A percentile compares a stretch with the other conserved stretches of the same genome.
These are phyloP conservation scores for Heliosperma pusillum DNA, from an alignment of 148 eudicot species.

Conservation along the genomic window DNA sequence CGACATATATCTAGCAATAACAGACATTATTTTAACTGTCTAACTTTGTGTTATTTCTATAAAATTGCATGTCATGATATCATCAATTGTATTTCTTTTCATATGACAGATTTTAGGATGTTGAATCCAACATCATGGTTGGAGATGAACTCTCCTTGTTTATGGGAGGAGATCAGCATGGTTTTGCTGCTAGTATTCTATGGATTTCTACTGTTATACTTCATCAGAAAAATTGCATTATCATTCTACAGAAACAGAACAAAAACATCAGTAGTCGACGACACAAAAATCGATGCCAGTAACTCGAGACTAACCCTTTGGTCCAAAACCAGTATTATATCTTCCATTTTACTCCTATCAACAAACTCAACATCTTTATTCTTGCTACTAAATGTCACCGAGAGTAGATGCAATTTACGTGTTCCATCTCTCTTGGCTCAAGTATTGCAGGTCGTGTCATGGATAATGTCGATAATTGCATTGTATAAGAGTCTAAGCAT, in stretches of 20 bases:
- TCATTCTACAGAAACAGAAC: conserved; percentile 38
- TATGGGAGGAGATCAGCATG: conserved; percentile 58
- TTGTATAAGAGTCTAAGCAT: conserved; percentile 32
- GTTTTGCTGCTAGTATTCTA: conserved; percentile 54
- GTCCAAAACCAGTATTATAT: conserved; percentile 43
- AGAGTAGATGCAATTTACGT: conserved; percentile 31
- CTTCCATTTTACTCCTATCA: conserved; percentile 50
- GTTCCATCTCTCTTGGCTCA: conserved; percentile 41
- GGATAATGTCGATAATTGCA: conserved; percentile 42
- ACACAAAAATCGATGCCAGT: conserved; percentile 28
- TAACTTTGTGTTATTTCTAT: neutral
- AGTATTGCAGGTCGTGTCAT: conserved; percentile 54
- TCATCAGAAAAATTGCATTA: conserved; percentile 32
- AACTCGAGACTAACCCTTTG: conserved; percentile 33
- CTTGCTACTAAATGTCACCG: conserved; percentile 31
- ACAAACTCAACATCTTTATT: conserved; percentile 40
- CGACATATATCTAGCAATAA: no score
- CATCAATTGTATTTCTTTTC: conserved; percentile 8
- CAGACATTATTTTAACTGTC: no score
- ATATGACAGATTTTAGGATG: conserved; percentile 37
- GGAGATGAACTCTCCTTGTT: conserved; percentile 49
- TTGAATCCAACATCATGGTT: conserved; percentile 38
- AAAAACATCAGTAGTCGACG: conserved; percentile 25
- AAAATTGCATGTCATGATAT: neutral
- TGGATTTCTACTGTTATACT: conserved; percentile 37